phyloP scores from a whole-genome alignment of 495 filamentous ascomycete species.

The Lophiostoma macrostomum region DNA sequence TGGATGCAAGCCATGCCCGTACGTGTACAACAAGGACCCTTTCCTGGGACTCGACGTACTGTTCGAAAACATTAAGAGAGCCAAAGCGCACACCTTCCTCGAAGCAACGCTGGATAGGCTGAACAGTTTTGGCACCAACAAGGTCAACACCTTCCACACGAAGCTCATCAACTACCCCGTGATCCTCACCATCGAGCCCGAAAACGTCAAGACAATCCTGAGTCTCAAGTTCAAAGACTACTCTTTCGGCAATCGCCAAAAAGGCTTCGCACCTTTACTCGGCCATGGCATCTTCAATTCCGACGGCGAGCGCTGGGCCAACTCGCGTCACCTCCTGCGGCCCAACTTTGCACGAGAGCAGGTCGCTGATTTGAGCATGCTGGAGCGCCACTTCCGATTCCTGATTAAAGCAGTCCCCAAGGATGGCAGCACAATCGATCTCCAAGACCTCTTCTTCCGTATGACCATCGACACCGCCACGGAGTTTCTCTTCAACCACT shows the following conservation, averaged over 20 bases:
- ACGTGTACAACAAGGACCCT: slow-evolving; percentile 31
- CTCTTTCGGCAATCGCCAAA: slow-evolving; percentile 51
- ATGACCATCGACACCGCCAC: slow-evolving; percentile 68
- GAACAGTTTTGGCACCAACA: slow-evolving; percentile 21
- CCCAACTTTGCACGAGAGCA: slow-evolving; percentile 63
- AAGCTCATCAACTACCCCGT: slow-evolving; percentile 22
- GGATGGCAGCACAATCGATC: slow-evolving; percentile 54
- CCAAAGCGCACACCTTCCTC: slow-evolving; percentile 33
- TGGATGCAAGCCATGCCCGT: slow-evolving; percentile 24
- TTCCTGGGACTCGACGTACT: slow-evolving; percentile 38
- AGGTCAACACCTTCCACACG: slow-evolving; percentile 32
- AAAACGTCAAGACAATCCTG: slow-evolving; percentile 62
- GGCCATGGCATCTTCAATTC: slow-evolving; percentile 70
- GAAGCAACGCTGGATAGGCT: slow-evolving; percentile 25
- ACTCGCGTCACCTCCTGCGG: slow-evolving; percentile 59
- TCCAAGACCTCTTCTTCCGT: slow-evolving; percentile 64
- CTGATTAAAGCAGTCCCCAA: slow-evolving; percentile 48
- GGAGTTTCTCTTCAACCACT: slow-evolving; percentile 69
- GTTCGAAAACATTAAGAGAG: slow-evolving; percentile 18
- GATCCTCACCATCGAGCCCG: slow-evolving; percentile 56
- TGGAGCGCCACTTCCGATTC: slow-evolving; percentile 58
- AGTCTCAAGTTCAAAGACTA: slow-evolving; percentile 60
- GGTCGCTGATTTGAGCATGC: slow-evolving; percentile 56
- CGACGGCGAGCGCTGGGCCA: slow-evolving; percentile 64
- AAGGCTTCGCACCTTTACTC: slow-evolving; percentile 54